Evolutionary conservation across 2,329 filamentous ascomycete genomes (phyloP).

Genomic region (Salinomyces thailandicus): DNA sequence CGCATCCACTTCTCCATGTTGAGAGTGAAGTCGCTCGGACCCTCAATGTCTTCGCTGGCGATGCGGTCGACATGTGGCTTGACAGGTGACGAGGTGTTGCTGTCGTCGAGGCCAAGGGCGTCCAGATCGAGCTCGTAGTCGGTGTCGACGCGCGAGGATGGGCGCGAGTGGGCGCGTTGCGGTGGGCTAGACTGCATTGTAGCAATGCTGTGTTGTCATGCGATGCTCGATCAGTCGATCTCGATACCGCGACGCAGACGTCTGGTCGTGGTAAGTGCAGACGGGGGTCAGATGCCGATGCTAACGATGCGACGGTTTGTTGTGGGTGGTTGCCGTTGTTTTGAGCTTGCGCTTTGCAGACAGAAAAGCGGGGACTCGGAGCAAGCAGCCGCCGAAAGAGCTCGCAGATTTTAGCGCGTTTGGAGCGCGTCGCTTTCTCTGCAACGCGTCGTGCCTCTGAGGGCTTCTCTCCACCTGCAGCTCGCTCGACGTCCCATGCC

Average conservation of each 20-base stretch:
- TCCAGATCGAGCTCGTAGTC: conserved; percentile 26
- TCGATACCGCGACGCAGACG: too few species aligned
- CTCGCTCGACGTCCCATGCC: too few species aligned
- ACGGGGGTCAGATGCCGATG: too few species aligned
- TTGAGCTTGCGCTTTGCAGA: background rate
- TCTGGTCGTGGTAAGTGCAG: too few species aligned
- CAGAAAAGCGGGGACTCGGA: too few species aligned
- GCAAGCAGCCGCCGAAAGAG: too few species aligned
- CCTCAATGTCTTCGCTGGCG: conserved; percentile 28
- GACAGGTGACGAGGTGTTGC: conserved; percentile 14
- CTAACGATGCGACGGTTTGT: background rate
- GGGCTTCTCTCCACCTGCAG: too few species aligned
- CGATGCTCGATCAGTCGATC: background rate
- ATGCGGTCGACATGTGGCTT: conserved; percentile 20
- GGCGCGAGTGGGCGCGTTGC: conserved; percentile 15
- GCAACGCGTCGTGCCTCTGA: too few species aligned
- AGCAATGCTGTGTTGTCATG: background rate
- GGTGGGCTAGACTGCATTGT: conserved; percentile 24
- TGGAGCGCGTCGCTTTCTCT: too few species aligned
- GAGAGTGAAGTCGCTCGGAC: conserved; percentile 28
- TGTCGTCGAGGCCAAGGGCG: conserved; percentile 20
- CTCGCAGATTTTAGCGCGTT: too few species aligned
- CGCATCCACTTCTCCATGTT: conserved; percentile 27
- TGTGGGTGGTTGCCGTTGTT: background rate
- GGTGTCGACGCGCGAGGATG: conserved; percentile 15